Percentiles rank a stretch among this genome's conserved stretches.
These are phyloP conservation scores for Euphorbia pulcherrima DNA, from an alignment of 345 rosid genomes.

Conservation along the genomic window DNA sequence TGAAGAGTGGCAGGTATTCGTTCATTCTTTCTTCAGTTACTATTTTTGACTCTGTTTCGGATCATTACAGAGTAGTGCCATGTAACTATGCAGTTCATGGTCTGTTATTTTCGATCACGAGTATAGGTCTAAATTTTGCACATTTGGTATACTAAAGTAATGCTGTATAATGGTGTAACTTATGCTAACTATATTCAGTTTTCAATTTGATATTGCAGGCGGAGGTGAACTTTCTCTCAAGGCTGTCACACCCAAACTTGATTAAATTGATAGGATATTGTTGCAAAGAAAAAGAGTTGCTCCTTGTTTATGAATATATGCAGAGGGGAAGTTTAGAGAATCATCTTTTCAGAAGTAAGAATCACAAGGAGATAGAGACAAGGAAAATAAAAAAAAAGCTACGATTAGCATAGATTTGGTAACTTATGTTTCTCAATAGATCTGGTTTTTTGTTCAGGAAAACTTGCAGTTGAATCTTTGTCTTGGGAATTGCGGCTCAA, in stretches of 20 bases:
- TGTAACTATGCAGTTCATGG: too few relatives aligned
- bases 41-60: too few relatives aligned
- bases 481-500: constrained; percentile 75
- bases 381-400: too few relatives aligned
- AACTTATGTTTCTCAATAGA: background rate
- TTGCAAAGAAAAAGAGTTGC: constrained; percentile 65
- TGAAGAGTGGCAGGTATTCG: constrained; percentile 69
- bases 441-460: constrained; percentile 31
- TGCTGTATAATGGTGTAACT: background rate
- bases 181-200: constrained; percentile 3
- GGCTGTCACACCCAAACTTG: constrained; percentile 73
- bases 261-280: constrained; percentile 78
- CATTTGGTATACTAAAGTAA: too few relatives aligned
- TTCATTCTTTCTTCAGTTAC: background rate
- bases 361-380: background rate
- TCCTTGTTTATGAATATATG: constrained; percentile 80
- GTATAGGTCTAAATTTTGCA: too few relatives aligned
- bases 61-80: too few relatives aligned
- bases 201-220: constrained; percentile 45
- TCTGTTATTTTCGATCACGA: too few relatives aligned
- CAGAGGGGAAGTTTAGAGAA: constrained; percentile 74
- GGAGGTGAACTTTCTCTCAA: constrained; percentile 75
- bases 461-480: constrained; percentile 48
- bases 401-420: background rate
- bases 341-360: constrained; percentile 37